Evolutionary conservation across 2,329 filamentous ascomycete genomes (phyloP).

Genomic region (Fusarium temperatum): DNA sequence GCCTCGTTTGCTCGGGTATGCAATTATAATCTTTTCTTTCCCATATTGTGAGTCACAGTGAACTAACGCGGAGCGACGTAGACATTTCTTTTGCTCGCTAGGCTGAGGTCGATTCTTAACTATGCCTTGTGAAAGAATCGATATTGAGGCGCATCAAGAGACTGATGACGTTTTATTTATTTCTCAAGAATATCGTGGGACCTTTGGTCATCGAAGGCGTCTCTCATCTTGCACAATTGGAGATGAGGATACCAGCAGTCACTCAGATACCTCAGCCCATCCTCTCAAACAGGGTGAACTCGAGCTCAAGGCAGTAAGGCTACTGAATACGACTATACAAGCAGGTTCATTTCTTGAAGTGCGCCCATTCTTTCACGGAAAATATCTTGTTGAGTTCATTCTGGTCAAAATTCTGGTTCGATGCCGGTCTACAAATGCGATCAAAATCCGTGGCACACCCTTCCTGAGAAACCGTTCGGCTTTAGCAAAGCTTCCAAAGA

Average conservation of each 20-base stretch:
- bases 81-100: not conserved
- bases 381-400: slow-evolving; percentile 48
- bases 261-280: slow-evolving; percentile 16
- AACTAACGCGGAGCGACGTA: slow-evolving; percentile 4
- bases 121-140: slow-evolving; percentile 16
- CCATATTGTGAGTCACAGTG: not conserved
- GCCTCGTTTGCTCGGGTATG: not conserved
- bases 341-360: slow-evolving; percentile 45
- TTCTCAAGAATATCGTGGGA: slow-evolving; percentile 5
- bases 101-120: not conserved
- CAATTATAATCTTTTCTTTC: not conserved
- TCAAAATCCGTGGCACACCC: slow-evolving; percentile 51
- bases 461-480: slow-evolving; percentile 50
- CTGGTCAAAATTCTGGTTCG: slow-evolving; percentile 55
- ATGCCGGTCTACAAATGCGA: slow-evolving; percentile 15
- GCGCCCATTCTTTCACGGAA: slow-evolving; percentile 26
- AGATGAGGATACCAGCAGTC: slow-evolving; percentile 3
- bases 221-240: slow-evolving; percentile 41
- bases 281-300: slow-evolving; percentile 38
- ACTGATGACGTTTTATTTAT: slow-evolving; percentile 28
- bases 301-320: slow-evolving; percentile 24
- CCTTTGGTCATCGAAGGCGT: not conserved
- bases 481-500: slow-evolving; percentile 49
- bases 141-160: slow-evolving; percentile 2
- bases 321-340: slow-evolving; percentile 21